phyloP scores from a whole-genome alignment of 2,329 filamentous ascomycete genomes.

The Diaporthe humulicola region DNA sequence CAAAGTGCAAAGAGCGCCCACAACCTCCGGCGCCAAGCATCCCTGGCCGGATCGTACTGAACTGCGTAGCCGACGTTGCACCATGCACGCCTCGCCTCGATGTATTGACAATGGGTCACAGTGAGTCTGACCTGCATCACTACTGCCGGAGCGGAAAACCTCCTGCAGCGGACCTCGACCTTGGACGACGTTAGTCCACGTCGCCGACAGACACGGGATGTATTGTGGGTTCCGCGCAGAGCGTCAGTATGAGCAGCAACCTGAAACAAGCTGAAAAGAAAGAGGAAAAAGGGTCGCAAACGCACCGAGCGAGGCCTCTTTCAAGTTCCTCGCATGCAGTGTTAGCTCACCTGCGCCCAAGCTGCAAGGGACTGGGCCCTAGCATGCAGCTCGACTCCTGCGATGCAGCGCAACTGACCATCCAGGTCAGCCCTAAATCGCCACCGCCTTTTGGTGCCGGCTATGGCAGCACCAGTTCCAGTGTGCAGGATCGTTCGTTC shows the following conservation, averaged over 20 bases:
- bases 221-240: not conserved
- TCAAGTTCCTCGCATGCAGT: conserved; percentile 22
- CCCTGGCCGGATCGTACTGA: conserved; percentile 14
- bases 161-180: not conserved
- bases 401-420: conserved; percentile 11
- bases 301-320: conserved; percentile 37
- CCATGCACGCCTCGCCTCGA: not conserved
- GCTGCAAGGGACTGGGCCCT: conserved; percentile 17
- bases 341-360: conserved; percentile 12
- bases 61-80: conserved; percentile 28
- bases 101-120: not conserved
- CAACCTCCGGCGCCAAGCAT: not conserved
- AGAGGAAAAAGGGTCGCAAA: not conserved
- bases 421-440: conserved; percentile 37
- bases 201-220: not conserved
- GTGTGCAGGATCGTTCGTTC: not conserved
- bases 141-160: conserved; percentile 10
- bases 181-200: not conserved
- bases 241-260: not conserved
- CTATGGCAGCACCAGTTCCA: not conserved
- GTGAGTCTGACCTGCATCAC: conserved; percentile 28
- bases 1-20: not conserved
- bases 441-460: conserved; percentile 35
- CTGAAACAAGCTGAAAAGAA: conserved; percentile 31
- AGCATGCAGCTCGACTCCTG: conserved; percentile 26